These are phyloP conservation scores for Datura wrightii DNA, from an alignment of 257 asterid species.

Conservation along the genomic window DNA sequence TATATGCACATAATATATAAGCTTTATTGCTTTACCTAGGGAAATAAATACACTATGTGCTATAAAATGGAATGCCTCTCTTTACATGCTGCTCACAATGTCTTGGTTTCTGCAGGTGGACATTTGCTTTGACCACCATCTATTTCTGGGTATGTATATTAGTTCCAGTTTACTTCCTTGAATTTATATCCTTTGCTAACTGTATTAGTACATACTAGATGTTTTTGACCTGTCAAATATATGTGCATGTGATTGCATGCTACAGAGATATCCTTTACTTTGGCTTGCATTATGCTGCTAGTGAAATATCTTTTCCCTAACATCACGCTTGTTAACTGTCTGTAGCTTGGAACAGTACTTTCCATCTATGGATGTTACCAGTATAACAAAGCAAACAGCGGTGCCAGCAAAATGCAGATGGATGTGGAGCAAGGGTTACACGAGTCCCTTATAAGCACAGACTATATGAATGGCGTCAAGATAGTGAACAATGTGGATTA, in stretches of 20 bases:
- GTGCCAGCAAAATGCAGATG: conserved; percentile 36
- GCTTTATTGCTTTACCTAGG: conserved; percentile 23
- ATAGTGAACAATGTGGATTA: conserved; percentile 34
- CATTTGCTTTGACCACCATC: conserved; percentile 77
- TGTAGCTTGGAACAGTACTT: conserved; percentile 77
- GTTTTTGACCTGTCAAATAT: not conserved
- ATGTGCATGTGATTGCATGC: not conserved
- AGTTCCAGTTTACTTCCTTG: conserved; percentile 29
- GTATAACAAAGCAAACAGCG: conserved; percentile 37
- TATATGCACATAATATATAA: not conserved
- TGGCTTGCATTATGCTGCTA: not conserved
- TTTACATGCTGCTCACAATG: conserved; percentile 14
- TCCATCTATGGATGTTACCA: conserved; percentile 74
- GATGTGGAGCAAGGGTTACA: conserved; percentile 68
- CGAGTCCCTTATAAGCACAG: conserved; percentile 53
- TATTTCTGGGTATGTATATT: conserved; percentile 80
- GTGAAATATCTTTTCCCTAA: conserved; percentile 27
- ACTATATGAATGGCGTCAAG: conserved; percentile 43
- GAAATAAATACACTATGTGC: conserved; percentile 4
- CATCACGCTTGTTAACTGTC: conserved; percentile 39
- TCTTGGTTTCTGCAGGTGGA: conserved; percentile 71
- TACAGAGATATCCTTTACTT: not conserved
- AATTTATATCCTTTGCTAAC: conserved; percentile 25
- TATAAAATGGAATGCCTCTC: conserved; percentile 29
- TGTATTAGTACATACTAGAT: not conserved